Base-by-base conservation (phyloP, 768 basidiomycete genomes). In the Lactarius trivialis region DNA sequence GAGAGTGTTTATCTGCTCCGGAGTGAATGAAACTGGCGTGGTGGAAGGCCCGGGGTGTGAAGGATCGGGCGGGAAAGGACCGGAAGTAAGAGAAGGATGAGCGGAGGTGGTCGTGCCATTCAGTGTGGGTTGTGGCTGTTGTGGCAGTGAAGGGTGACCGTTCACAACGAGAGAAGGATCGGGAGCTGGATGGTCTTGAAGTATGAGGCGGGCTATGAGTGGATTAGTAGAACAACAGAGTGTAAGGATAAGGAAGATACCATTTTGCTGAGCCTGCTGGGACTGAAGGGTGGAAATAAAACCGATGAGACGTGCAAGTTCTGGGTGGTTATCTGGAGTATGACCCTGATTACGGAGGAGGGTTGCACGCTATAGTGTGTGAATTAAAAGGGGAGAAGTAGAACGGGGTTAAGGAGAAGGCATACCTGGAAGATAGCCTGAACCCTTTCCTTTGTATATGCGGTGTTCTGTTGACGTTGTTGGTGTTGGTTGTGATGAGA, bases 1-100 rank as follows among this genome's bases (percentile, higher is more conserved):
- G n/a, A 93, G 80, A 11, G 86, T 82, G 60, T 76, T 78, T 52
- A 92, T 85, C 69, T 92, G 92, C 62, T 89, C 86, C 0, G 71
- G 76, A 4, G 89, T 86, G 70, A 95, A 93, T 5, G 88, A 87
- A 33, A 92, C 84, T 41, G 90, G 88, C 0, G 88, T 86, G 32
- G 83, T 79, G 3, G 87, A 81, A n/a, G 81, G 76, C 21, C 77
- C 72, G 14, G 83, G 82, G 41, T 78, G 75, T 14, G 80, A 76
- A 21, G 80, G 64, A 54, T 80, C 83, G 1, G 78, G 70, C 14
- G 85, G 79, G 26, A 78, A 71, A 49, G 81, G 76, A 7, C 83
- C 84, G 6, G 80, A 76, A 14, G 78, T 73, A 58, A 82, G 71
- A 45, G 81, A 76, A 49, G 73, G 71, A 14, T 77, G 73, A 32